Conservation (phyloP, 441 rosid species). For the Bocquillonia castaneifolia region DNA sequence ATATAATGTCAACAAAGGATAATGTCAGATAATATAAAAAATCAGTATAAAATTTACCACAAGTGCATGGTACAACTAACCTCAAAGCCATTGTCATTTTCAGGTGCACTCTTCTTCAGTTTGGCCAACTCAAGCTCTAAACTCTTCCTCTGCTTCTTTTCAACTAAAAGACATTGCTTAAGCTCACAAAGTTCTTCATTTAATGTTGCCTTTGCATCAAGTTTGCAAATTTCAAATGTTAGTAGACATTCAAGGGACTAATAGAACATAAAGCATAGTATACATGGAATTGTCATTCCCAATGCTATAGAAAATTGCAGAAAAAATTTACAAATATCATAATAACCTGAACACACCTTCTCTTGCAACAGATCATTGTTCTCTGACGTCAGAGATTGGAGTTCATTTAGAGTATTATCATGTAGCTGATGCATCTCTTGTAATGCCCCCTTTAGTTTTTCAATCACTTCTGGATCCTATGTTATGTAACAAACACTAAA, state of each 20-base stretch:
- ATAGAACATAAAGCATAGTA: not conserved
- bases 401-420: constrained; percentile 46
- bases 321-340: not conserved
- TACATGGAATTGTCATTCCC: not conserved
- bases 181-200: constrained; percentile 52
- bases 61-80: constrained; percentile 28
- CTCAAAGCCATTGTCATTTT: constrained; percentile 51
- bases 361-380: constrained; percentile 45
- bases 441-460: constrained; percentile 43
- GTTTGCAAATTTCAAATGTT: constrained; percentile 13
- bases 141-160: constrained; percentile 66
- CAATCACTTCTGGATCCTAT: constrained; percentile 54
- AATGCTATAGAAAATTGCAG: constrained; percentile 8
- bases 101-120: constrained; percentile 53
- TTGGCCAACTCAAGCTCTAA: constrained; percentile 61
- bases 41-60: constrained; percentile 4
- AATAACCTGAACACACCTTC: constrained; percentile 45
- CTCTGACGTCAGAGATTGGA: constrained; percentile 58
- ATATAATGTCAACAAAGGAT: too few species aligned
- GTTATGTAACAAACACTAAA: constrained; percentile 20
- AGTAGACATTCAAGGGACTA: constrained; percentile 7
- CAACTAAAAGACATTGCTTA: constrained; percentile 55
- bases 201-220: constrained; percentile 47
- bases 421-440: constrained; percentile 49
- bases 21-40: constrained; percentile 23